These are phyloP conservation scores for Pholiota conissans DNA, from an alignment of 768 basidiomycete genomes.

Conservation along the genomic window DNA sequence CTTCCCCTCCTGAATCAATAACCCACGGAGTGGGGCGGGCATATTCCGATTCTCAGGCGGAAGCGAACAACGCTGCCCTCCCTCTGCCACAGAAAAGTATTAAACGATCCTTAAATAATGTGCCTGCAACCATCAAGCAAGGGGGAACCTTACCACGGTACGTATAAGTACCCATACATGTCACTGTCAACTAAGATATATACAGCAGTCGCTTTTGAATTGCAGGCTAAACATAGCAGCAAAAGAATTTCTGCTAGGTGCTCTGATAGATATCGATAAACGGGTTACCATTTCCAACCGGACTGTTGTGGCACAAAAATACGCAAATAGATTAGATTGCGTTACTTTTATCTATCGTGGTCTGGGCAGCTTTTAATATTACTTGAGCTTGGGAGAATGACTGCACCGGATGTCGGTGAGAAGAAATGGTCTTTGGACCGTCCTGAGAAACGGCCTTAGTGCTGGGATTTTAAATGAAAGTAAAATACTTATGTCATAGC, in stretches of 20 bases:
- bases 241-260: too few relatives aligned
- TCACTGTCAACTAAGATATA: neutral
- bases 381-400: neutral
- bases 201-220: neutral
- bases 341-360: neutral
- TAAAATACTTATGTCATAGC: neutral
- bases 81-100: neutral
- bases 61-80: neutral
- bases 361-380: neutral
- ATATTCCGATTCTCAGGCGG: conserved; percentile 1
- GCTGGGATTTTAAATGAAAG: too few relatives aligned
- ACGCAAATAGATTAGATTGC: neutral
- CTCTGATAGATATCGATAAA: neutral
- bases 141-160: neutral
- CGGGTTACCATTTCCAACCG: neutral
- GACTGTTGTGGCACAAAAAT: neutral
- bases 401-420: neutral
- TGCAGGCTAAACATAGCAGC: neutral
- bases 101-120: too few relatives aligned
- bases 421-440: neutral
- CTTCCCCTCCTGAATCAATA: too few relatives aligned
- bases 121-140: too few relatives aligned
- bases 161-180: neutral
- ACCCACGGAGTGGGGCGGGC: too few relatives aligned
- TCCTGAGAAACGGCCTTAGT: neutral